These are phyloP conservation scores for Sindora glabra DNA, from an alignment of 306 rosid species.

Conservation along the genomic window DNA sequence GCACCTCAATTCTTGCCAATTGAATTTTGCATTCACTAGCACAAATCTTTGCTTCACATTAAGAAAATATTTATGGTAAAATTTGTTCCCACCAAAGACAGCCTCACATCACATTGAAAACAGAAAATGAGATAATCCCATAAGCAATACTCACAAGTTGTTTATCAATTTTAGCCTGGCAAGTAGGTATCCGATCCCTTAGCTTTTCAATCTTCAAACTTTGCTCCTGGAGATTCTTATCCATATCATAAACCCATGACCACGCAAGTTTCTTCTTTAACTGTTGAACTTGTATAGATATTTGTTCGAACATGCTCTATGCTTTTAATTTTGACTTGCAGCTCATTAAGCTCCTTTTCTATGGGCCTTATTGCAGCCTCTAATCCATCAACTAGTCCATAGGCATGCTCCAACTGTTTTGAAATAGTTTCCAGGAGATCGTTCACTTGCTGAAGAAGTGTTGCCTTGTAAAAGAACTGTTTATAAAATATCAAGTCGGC, in stretches of 20 bases:
- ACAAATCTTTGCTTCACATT: background rate
- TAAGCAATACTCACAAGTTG: constrained; percentile 37
- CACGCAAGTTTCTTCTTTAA: constrained; percentile 89
- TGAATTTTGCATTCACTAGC: background rate
- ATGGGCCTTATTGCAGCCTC: constrained; percentile 70
- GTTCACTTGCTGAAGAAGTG: constrained; percentile 87
- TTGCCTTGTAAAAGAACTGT: constrained; percentile 94
- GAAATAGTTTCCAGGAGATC: constrained; percentile 72
- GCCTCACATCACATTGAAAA: background rate
- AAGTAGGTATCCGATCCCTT: constrained; percentile 61
- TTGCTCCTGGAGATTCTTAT: constrained; percentile 50
- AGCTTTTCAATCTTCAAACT: constrained; percentile 44
- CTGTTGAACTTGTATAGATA: constrained; percentile 52
- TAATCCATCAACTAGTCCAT: constrained; percentile 48
- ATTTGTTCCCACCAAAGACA: background rate
- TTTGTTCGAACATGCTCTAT: constrained; percentile 85
- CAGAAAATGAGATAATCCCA: background rate
- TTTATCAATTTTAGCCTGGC: constrained; percentile 68
- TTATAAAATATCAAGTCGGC: constrained; percentile 37
- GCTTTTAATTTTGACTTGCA: constrained; percentile 61
- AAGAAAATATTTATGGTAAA: background rate
- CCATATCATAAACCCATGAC: constrained; percentile 87
- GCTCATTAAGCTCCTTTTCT: constrained; percentile 69
- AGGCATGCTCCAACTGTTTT: constrained; percentile 38
- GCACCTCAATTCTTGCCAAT: background rate